phyloP scores from a whole-genome alignment of 2,329 filamentous ascomycete genomes.

The Rutstroemia sp. region DNA sequence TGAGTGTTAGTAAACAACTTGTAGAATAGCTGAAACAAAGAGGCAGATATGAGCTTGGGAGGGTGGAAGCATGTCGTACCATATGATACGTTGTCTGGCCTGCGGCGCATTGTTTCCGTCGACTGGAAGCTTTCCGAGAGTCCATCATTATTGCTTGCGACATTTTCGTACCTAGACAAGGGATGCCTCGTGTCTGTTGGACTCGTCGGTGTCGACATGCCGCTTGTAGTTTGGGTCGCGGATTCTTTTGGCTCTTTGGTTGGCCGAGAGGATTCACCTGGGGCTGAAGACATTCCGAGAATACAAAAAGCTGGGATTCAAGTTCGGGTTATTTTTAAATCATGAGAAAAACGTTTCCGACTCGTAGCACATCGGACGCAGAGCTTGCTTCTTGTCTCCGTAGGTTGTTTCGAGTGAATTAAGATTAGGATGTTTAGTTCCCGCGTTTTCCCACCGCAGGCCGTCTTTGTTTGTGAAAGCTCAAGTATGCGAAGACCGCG shows the following conservation, averaged over 20 bases:
- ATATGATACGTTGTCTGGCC: constrained; percentile 43
- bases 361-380: constrained; percentile 4
- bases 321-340: background rate
- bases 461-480: background rate
- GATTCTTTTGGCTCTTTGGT: constrained; percentile 12
- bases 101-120: constrained; percentile 51
- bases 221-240: constrained; percentile 14
- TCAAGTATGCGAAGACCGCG: constrained; percentile 4
- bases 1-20: background rate
- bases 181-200: constrained; percentile 44
- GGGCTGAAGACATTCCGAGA: constrained; percentile 17
- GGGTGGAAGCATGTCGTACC: constrained; percentile 37
- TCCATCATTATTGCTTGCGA: constrained; percentile 34
- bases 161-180: constrained; percentile 23
- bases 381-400: background rate
- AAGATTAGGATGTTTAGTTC: constrained; percentile 1
- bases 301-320: background rate
- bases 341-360: background rate
- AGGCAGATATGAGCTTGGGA: too few species aligned
- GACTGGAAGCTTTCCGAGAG: constrained; percentile 50
- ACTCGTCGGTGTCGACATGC: constrained; percentile 32
- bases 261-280: constrained; percentile 11
- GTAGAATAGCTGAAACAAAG: too few species aligned
- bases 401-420: background rate
- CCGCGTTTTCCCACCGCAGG: background rate